Evolutionary conservation across 2,329 filamentous ascomycete species (phyloP).

Genomic region (Sordariomycetes sp.): DNA sequence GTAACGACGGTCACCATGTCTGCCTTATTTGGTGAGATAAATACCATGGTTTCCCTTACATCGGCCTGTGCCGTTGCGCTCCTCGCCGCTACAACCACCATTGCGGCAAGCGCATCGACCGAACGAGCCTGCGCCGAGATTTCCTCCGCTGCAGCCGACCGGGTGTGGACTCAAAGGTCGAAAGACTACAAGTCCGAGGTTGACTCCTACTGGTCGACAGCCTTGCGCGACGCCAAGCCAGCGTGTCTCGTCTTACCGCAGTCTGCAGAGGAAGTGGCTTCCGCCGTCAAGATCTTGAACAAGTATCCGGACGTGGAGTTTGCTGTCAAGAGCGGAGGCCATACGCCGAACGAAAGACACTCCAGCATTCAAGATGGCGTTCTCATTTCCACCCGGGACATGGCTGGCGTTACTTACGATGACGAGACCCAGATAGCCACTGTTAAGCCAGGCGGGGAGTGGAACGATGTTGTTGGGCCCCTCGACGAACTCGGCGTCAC

Average conservation of each 20-base stretch:
- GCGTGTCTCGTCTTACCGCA: slow-evolving; percentile 21
- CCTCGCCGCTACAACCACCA: neutral
- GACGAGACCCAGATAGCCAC: slow-evolving; percentile 17
- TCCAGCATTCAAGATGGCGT: slow-evolving; percentile 20
- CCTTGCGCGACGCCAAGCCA: slow-evolving; percentile 16
- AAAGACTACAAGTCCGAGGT: slow-evolving; percentile 3
- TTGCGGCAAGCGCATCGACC: neutral
- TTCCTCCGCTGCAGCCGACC: neutral
- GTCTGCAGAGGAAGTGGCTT: slow-evolving; percentile 17
- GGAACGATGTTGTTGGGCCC: slow-evolving; percentile 21
- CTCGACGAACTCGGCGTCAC: slow-evolving; percentile 19
- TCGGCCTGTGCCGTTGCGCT: neutral
- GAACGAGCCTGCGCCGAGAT: slow-evolving; percentile 7
- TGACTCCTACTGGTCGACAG: slow-evolving; percentile 18
- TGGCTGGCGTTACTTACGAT: slow-evolving; percentile 20
- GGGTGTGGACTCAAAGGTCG: neutral
- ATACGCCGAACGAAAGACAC: slow-evolving; percentile 20
- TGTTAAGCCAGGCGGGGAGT: slow-evolving; percentile 23
- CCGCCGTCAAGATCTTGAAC: slow-evolving; percentile 16
- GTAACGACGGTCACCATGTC: no score
- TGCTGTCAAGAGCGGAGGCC: slow-evolving; percentile 23
- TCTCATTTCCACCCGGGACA: slow-evolving; percentile 18
- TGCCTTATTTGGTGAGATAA: neutral
- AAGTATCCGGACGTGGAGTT: slow-evolving; percentile 16
- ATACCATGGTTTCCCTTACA: neutral